Base-by-base conservation (phyloP, 495 filamentous ascomycete genomes). In the Astrothelium subdiscretum region DNA sequence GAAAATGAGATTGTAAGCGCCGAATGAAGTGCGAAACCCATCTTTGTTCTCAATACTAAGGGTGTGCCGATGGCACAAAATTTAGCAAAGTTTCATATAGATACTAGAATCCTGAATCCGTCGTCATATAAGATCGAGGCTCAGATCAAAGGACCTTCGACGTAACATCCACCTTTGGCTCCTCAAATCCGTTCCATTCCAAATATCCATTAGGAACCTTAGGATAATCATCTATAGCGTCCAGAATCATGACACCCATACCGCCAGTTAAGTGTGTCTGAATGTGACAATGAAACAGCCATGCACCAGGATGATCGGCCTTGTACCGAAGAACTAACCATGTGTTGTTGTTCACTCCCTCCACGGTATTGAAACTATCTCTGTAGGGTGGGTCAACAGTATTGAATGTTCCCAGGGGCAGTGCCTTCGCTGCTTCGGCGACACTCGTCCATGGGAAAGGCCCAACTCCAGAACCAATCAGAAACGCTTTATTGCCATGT, bases 241-340 rank as follows among this genome's bases (percentile, higher is more conserved):
- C 60, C 10, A 62, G 22, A 10, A 62, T 62, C 60, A 62, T 32
- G 24, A 57, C 42, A 15, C 60, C 60, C 60, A 62, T 62, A 18
- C 60, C 60, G 12, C 60, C 60, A 31, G 60, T 48, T 0, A 62
- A n/a, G n/a, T 62, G 60, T 5, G 60, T 62, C 43, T 62, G 42
- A 5, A 62, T 62, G 27, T 62, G 60, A 31, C 60, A 62, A 26
- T 62, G 60, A 32, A 62, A 62, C 10, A 62, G 43, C 60, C 60
- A 62, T 48, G 60, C 60, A 10, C 60, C 60, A 12, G 60, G 60
- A 31, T 62, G 20, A 11, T 51, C 48, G n/a, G 48, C 60, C 43
- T 62, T 42, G 48, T 62, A 62, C 40, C 60, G 22, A 4, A 62
- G 32, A 5, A 52, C 60, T 24, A 62, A 15, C 60, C 60, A 62